phyloP scores from a whole-genome alignment of 495 filamentous ascomycete species.

The Gamarada debralockiae region DNA sequence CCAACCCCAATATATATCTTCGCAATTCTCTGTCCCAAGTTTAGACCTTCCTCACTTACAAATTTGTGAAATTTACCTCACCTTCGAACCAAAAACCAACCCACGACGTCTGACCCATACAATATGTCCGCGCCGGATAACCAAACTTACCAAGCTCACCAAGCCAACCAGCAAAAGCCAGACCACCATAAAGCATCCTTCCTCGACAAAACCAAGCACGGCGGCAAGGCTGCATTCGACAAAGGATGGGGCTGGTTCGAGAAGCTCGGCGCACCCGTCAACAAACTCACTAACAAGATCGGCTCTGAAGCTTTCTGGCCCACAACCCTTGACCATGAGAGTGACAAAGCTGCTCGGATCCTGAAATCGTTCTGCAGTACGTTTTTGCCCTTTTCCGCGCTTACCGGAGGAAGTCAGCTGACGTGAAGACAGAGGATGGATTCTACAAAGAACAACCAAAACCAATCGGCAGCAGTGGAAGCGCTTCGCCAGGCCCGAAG shows the following conservation, averaged over 20 bases:
- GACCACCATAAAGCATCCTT: slow-evolving; percentile 4
- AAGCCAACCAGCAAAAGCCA: too few relatives aligned
- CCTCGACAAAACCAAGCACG: slow-evolving; percentile 31
- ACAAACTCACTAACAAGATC: slow-evolving; percentile 67
- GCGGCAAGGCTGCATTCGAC: slow-evolving; percentile 41
- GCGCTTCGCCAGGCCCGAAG: slow-evolving; percentile 43
- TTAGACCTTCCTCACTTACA: too few relatives aligned
- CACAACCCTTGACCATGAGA: slow-evolving; percentile 70
- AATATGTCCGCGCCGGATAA: too few relatives aligned
- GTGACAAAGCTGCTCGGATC: slow-evolving; percentile 78
- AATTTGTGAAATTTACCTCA: too few relatives aligned
- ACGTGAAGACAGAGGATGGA: slow-evolving; percentile 34
- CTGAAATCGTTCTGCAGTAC: slow-evolving; percentile 72
- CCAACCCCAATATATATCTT: too few relatives aligned
- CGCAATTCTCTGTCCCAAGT: too few relatives aligned
- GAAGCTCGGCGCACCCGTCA: slow-evolving; percentile 61
- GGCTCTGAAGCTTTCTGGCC: slow-evolving; percentile 82
- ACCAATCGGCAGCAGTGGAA: neutral
- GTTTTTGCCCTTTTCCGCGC: slow-evolving; percentile 10
- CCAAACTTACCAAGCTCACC: too few relatives aligned
- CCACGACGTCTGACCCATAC: too few relatives aligned
- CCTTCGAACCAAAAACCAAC: too few relatives aligned
- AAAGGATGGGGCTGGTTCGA: slow-evolving; percentile 40
- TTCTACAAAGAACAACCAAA: slow-evolving; percentile 29
- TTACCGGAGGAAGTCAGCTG: slow-evolving; percentile 7